Evolutionary conservation across 768 basidiomycete species (phyloP).

Genomic region (Hortiboletus flavorubellus): DNA sequence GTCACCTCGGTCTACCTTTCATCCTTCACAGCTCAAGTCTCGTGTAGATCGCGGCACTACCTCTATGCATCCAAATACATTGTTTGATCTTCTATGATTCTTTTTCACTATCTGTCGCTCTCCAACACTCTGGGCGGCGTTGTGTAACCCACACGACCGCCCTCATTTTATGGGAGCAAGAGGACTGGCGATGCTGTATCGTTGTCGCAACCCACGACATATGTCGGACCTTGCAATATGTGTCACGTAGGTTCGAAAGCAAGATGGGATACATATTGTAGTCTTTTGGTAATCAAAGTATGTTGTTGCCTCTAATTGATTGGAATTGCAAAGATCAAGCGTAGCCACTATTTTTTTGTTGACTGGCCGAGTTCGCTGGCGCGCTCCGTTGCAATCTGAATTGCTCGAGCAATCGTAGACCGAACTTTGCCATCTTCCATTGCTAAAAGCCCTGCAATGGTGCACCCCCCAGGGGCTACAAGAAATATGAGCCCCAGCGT

Average conservation of each 20-base stretch:
- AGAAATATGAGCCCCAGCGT: background rate
- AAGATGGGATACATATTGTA: slow-evolving; percentile 28
- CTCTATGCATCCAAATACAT: slow-evolving; percentile 1
- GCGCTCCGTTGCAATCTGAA: slow-evolving; percentile 90
- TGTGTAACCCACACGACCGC: slow-evolving; percentile 63
- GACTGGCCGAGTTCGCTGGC: slow-evolving; percentile 84
- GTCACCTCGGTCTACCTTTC: background rate
- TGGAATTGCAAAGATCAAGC: background rate
- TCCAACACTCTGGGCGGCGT: slow-evolving; percentile 96
- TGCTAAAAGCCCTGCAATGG: slow-evolving; percentile 93
- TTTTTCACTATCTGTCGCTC: slow-evolving; percentile 47
- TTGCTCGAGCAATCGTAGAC: slow-evolving; percentile 91
- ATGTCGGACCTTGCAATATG: slow-evolving; percentile 31
- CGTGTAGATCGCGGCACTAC: background rate
- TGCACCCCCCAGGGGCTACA: slow-evolving; percentile 94
- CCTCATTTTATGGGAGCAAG: slow-evolving; percentile 98
- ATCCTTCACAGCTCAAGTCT: background rate
- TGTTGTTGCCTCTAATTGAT: background rate
- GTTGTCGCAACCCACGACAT: slow-evolving; percentile 32
- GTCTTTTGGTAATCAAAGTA: background rate
- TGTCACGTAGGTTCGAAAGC: slow-evolving; percentile 35
- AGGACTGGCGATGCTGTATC: slow-evolving; percentile 34
- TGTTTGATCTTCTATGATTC: background rate
- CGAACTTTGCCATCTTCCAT: slow-evolving; percentile 93
- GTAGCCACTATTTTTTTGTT: slow-evolving; percentile 39